Evolutionary conservation across 331 rosid genomes (phyloP).

Genomic region (Rosa hybrid): DNA sequence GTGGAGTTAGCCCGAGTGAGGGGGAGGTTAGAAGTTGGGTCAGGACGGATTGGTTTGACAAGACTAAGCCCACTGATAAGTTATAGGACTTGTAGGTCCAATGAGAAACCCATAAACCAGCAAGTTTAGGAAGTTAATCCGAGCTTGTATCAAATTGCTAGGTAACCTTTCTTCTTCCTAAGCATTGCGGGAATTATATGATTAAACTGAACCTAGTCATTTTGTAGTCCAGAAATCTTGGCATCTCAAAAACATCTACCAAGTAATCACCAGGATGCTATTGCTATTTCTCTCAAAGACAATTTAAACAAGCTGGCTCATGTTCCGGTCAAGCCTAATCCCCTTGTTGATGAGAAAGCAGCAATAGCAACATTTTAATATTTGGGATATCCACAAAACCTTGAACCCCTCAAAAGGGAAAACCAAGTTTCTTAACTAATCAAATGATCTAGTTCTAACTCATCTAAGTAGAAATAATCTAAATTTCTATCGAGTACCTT

Average conservation of each 20-base stretch:
- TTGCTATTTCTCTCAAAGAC: neutral
- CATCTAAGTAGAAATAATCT: neutral
- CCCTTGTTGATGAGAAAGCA: neutral
- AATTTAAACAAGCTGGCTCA: neutral
- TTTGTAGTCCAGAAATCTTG: neutral
- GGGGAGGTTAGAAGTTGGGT: neutral
- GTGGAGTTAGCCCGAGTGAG: no score
- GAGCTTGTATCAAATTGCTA: neutral
- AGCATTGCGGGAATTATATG: neutral
- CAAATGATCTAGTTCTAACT: neutral
- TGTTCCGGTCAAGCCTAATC: neutral
- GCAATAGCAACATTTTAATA: neutral
- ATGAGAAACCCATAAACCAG: neutral
- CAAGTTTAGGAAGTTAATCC: neutral
- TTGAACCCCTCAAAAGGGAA: neutral
- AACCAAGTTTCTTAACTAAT: neutral
- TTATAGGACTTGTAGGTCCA: neutral
- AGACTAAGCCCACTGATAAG: neutral
- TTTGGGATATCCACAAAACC: neutral
- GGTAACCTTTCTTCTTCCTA: neutral
- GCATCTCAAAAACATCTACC: neutral
- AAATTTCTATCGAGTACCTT: neutral
- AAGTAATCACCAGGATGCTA: neutral
- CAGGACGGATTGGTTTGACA: neutral
- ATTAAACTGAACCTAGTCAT: neutral